Conservation (phyloP, 768 basidiomycete species). For the Tricholoma terreum region DNA sequence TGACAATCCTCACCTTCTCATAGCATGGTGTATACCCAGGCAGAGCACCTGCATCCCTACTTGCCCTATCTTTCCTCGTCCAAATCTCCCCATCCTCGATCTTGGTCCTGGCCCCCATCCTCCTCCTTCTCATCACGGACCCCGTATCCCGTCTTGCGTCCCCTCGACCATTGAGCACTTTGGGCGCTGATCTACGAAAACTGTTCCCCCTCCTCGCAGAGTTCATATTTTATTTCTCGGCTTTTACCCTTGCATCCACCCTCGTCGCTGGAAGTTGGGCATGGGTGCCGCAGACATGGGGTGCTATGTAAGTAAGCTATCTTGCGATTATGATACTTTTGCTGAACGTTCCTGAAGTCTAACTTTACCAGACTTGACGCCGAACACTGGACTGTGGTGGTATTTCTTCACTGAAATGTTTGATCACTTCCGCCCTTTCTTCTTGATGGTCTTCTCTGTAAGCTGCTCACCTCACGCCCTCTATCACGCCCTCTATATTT, state of each 20-base stretch:
- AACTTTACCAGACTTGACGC: conserved; percentile 83
- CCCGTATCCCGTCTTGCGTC: conserved; percentile 69
- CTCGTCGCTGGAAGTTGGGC: conserved; percentile 56
- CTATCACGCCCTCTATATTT: no score
- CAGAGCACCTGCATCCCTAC: conserved; percentile 50
- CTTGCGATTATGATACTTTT: background rate
- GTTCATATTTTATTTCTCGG: conserved; percentile 47
- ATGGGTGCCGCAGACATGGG: conserved; percentile 84
- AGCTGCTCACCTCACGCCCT: conserved; percentile 25
- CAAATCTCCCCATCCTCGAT: conserved; percentile 73
- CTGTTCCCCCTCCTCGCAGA: conserved; percentile 41
- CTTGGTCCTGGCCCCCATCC: conserved; percentile 61
- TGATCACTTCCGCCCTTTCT: conserved; percentile 94
- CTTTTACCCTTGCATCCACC: conserved; percentile 50
- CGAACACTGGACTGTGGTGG: conserved; percentile 96
- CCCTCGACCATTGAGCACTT: conserved; percentile 40
- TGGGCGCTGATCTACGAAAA: conserved; percentile 26
- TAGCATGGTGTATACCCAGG: conserved; percentile 38
- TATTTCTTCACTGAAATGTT: conserved; percentile 99
- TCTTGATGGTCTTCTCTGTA: conserved; percentile 91
- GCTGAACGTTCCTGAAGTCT: conserved; percentile 44
- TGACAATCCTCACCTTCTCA: background rate
- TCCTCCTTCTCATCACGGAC: conserved; percentile 59
- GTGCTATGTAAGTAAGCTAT: conserved; percentile 59
- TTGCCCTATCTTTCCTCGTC: conserved; percentile 67